phyloP scores from a whole-genome alignment of 495 filamentous ascomycete species.

The Aspergillus diversus region DNA sequence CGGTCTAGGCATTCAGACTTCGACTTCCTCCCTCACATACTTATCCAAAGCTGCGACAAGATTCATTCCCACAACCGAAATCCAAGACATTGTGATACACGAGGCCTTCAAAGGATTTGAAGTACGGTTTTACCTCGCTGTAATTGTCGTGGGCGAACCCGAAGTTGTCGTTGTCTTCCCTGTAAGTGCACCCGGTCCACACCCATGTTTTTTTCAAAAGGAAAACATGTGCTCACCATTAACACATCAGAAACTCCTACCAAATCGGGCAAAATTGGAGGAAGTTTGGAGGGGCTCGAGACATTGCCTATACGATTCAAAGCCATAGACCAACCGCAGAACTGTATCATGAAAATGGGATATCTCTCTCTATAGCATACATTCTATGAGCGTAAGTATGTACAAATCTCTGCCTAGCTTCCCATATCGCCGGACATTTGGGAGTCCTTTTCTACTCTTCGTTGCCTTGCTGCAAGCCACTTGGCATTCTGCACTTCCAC shows the following conservation, averaged over 20 bases:
- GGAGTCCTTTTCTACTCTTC: constrained; percentile 33
- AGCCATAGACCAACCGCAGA: constrained; percentile 34
- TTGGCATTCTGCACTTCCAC: constrained; percentile 76
- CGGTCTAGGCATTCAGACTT: constrained; percentile 89
- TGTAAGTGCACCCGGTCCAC: constrained; percentile 40
- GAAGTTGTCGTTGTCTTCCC: constrained; percentile 93
- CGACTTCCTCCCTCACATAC: constrained; percentile 65
- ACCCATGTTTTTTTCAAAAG: neutral
- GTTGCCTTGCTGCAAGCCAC: constrained; percentile 73
- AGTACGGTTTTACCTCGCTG: constrained; percentile 84
- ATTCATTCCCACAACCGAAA: constrained; percentile 91
- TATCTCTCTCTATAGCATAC: constrained; percentile 5
- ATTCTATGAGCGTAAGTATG: constrained; percentile 27
- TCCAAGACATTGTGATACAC: constrained; percentile 91
- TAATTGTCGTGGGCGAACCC: constrained; percentile 89
- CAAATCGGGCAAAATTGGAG: constrained; percentile 70
- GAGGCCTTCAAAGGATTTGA: constrained; percentile 95
- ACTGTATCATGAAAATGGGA: neutral
- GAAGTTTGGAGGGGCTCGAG: constrained; percentile 82
- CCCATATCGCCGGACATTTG: constrained; percentile 19
- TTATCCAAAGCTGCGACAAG: constrained; percentile 69
- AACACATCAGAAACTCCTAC: constrained; percentile 61
- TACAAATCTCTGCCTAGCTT: constrained; percentile 23
- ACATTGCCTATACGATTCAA: constrained; percentile 75
- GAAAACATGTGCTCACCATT: constrained; percentile 1